phyloP scores from a whole-genome alignment of 345 rosid genomes.

The Euclidium syriacum region DNA sequence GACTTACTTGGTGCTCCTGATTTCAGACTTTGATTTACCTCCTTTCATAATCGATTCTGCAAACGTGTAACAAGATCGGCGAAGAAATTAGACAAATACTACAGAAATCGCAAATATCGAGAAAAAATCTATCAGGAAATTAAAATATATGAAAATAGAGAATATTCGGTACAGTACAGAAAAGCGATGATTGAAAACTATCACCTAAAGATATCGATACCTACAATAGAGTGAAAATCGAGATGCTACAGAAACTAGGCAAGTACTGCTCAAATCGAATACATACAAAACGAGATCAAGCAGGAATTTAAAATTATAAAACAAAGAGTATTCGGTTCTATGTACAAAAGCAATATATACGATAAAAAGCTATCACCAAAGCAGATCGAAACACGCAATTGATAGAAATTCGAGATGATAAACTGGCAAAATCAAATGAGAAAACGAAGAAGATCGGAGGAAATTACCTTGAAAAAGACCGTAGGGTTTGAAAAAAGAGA shows the following conservation, averaged over 20 bases:
- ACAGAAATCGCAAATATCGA: background rate
- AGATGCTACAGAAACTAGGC: background rate
- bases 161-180: background rate
- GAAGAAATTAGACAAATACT: background rate
- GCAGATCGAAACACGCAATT: background rate
- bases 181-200: background rate
- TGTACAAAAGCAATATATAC: background rate
- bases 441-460: background rate
- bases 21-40: constrained; percentile 79
- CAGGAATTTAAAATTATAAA: background rate
- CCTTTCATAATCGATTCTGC: constrained; percentile 82
- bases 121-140: background rate
- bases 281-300: background rate
- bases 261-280: background rate
- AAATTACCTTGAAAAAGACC: constrained; percentile 11
- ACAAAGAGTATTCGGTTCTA: background rate
- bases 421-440: background rate
- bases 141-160: background rate
- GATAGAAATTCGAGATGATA: background rate
- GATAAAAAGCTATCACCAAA: background rate
- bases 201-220: background rate
- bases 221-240: background rate
- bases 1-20: constrained; percentile 69
- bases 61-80: constrained; percentile 24
- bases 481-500: background rate